Evolutionary conservation across 2,329 filamentous ascomycete species (phyloP).

Genomic region (Helotiales sp.): DNA sequence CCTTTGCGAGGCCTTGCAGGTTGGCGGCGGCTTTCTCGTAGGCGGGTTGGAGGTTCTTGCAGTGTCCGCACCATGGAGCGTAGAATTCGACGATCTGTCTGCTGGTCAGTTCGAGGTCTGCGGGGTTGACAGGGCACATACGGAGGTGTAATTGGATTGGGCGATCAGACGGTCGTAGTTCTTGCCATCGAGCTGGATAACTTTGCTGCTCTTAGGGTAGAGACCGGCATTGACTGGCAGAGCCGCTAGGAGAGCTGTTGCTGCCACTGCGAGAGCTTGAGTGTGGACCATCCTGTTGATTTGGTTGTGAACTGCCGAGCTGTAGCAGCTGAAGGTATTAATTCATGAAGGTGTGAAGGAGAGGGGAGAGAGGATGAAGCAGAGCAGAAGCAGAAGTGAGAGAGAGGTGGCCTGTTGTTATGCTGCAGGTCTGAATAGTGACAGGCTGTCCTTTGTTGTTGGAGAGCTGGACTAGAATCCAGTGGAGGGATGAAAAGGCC

Average conservation of each 20-base stretch:
- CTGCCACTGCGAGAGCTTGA: constrained; percentile 55
- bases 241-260: constrained; percentile 67
- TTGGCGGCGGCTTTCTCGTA: constrained; percentile 93
- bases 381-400: constrained; percentile 4
- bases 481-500: constrained; percentile 30
- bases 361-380: neutral
- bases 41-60: constrained; percentile 91
- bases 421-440: constrained; percentile 14
- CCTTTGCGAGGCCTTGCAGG: constrained; percentile 89
- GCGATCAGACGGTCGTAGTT: constrained; percentile 83
- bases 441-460: constrained; percentile 33
- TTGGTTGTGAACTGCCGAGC: constrained; percentile 29
- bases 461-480: neutral
- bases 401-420: constrained; percentile 7
- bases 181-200: constrained; percentile 79
- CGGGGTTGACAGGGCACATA: constrained; percentile 51
- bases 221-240: constrained; percentile 71
- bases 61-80: constrained; percentile 97
- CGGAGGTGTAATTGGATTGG: constrained; percentile 89
- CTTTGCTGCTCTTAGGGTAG: constrained; percentile 85
- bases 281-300: constrained; percentile 56
- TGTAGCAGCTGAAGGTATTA: constrained; percentile 34
- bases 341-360: constrained; percentile 25
- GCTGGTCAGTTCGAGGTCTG: constrained; percentile 25
- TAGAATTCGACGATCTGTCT: constrained; percentile 80